These are phyloP conservation scores for Peniophora sp. DNA, from an alignment of 1,284 basidiomycete genomes.

Conservation along the genomic window DNA sequence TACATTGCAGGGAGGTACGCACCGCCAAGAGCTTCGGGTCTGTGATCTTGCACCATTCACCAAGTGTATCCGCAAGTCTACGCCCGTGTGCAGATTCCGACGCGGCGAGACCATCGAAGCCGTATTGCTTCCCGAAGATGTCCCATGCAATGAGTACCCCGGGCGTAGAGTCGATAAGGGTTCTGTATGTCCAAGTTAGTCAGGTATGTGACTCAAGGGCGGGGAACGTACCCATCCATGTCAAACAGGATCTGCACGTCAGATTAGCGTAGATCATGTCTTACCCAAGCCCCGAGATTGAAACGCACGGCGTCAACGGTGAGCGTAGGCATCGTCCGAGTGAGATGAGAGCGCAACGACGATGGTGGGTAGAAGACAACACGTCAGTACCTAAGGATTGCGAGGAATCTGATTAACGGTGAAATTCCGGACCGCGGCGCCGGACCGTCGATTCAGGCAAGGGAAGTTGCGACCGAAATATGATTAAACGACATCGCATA, in stretches of 20 bases:
- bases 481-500: too few species aligned
- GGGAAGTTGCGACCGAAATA: too few species aligned
- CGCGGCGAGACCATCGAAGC: slow-evolving; percentile 39
- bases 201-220: slow-evolving; percentile 3
- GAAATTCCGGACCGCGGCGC: too few species aligned
- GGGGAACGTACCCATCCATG: slow-evolving; percentile 51
- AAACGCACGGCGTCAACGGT: slow-evolving; percentile 42
- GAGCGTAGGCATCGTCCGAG: slow-evolving; percentile 24
- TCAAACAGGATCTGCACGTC: slow-evolving; percentile 51
- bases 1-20: neutral
- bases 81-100: slow-evolving; percentile 64
- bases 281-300: neutral
- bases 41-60: slow-evolving; percentile 55
- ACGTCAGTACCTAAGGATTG: neutral
- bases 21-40: slow-evolving; percentile 51
- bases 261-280: neutral
- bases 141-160: slow-evolving; percentile 60
- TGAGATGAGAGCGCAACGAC: neutral
- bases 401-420: too few species aligned
- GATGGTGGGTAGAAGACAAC: neutral
- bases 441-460: too few species aligned
- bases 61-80: slow-evolving; percentile 63
- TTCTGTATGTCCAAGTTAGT: slow-evolving; percentile 32
- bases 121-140: slow-evolving; percentile 48
- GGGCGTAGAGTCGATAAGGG: slow-evolving; percentile 65